Evolutionary conservation across 2,329 filamentous ascomycete species (phyloP).

Genomic region (Camillea tinctor): DNA sequence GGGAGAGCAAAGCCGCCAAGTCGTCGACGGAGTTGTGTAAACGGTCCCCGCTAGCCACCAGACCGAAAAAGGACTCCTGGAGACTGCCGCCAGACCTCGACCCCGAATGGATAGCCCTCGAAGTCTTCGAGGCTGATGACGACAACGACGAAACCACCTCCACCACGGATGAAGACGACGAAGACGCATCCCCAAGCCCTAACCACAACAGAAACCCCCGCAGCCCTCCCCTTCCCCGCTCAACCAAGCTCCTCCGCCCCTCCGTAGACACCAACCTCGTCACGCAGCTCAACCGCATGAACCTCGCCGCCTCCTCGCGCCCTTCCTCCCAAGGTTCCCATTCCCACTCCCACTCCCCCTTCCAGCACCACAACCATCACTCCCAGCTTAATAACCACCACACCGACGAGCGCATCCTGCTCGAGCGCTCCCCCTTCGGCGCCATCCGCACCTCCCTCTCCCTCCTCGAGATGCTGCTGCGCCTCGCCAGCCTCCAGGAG

Average conservation of each 20-base stretch:
- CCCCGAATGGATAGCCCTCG: conserved; percentile 87
- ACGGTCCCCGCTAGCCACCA: neutral
- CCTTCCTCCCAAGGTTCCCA: conserved; percentile 20
- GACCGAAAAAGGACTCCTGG: conserved; percentile 40
- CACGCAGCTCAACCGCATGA: conserved; percentile 38
- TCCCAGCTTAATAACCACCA: neutral
- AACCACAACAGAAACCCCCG: conserved; percentile 9
- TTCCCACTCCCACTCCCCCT: conserved; percentile 9
- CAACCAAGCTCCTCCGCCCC: conserved; percentile 8
- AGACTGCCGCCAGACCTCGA: conserved; percentile 73
- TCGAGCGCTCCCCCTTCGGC: conserved; percentile 48
- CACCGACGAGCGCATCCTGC: conserved; percentile 6
- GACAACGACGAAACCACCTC: conserved; percentile 39
- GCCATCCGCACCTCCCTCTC: conserved; percentile 62
- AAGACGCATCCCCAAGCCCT: conserved; percentile 1
- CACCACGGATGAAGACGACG: conserved; percentile 12
- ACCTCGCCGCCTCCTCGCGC: conserved; percentile 38
- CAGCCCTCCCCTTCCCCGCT: neutral
- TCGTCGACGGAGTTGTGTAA: conserved; percentile 1
- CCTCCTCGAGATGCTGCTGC: conserved; percentile 83
- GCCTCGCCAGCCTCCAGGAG: conserved; percentile 83
- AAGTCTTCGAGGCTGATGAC: conserved; percentile 71
- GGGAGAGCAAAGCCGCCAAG: conserved; percentile 31
- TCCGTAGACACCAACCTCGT: conserved; percentile 31
- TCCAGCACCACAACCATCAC: conserved; percentile 27